Evolutionary conservation across 306 rosid genomes (phyloP), one percentile per base, ranked within the genome.

Genomic region (Trichosanthes cucumerina): DNA sequence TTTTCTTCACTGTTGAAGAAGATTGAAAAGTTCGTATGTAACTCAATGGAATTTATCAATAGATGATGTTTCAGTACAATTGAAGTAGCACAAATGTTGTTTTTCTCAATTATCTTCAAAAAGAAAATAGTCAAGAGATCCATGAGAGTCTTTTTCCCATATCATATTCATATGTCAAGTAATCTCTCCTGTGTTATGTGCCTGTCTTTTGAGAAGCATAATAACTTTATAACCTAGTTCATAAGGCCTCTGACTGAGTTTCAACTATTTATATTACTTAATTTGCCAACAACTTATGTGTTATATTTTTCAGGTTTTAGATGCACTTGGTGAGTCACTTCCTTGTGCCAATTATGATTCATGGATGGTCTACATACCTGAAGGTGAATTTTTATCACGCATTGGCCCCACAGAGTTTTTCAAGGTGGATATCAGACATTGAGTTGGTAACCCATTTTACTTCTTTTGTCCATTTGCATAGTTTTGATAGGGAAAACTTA

Each of bases 281-380:
- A 66, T 66, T 36, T 38, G 7, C 14, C 76, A 70, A 24, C 54
- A 21, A 21, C 1, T 26, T 26, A 15, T 44, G 36, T 69, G 53
- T 19, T 43, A 15, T n/a, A 5, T 34, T 34, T 58, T 78, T 78
- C 86, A 93, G 96, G 96, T 94, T 84, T 83, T 94, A 31, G 96
- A 90, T 85, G 98, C 97, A 0, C 80, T 94, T 80, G 96, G 92
- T 12, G 97, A 92, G 82, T 82, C 94, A 34, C 89, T 92, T 63
- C 92, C 95, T 4, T 94, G 96, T 76, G 95, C 86, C 66, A 80
- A 83, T 16, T 94, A 94, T 18, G 97, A 94, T 79, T 94, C 98
- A n/a, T 94, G 98, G 98, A 94, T 81, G 96, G 98, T 94, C 49
- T 85, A 92, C 69, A 62, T 94, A 24, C 98, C 98, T 36, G 97